Evolutionary conservation across 2,329 filamentous ascomycete genomes (phyloP).

Genomic region (Pseudogymnoascus destructans): DNA sequence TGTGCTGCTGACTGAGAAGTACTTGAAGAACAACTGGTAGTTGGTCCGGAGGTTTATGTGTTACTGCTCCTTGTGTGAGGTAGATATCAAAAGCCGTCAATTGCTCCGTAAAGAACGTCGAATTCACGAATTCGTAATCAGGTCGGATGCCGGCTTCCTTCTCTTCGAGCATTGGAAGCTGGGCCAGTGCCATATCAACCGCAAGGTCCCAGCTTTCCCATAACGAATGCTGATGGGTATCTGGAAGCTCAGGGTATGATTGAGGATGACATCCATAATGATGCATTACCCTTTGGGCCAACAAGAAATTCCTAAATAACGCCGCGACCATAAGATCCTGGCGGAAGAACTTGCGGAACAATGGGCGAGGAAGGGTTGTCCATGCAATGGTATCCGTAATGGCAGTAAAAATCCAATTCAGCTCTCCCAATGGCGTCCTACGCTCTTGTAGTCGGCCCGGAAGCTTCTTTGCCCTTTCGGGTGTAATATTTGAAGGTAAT

Average conservation of each 20-base stretch:
- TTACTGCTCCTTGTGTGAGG: slow-evolving; percentile 67
- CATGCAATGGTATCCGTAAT: slow-evolving; percentile 98
- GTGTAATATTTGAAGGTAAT: slow-evolving; percentile 49
- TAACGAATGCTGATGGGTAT: slow-evolving; percentile 85
- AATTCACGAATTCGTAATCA: slow-evolving; percentile 88
- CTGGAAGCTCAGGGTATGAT: slow-evolving; percentile 80
- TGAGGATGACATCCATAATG: slow-evolving; percentile 93
- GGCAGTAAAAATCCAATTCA: slow-evolving; percentile 99
- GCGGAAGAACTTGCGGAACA: slow-evolving; percentile 94
- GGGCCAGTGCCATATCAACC: slow-evolving; percentile 84
- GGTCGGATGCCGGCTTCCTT: slow-evolving; percentile 49
- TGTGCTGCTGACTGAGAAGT: slow-evolving; percentile 85
- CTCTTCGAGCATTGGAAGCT: slow-evolving; percentile 73
- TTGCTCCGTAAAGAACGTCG: slow-evolving; percentile 92
- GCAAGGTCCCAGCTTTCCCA: slow-evolving; percentile 98
- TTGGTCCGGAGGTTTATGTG: slow-evolving; percentile 82
- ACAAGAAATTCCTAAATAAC: slow-evolving; percentile 86
- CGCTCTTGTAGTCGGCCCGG: slow-evolving; percentile 86
- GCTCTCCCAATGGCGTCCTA: slow-evolving; percentile 81
- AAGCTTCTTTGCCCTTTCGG: slow-evolving; percentile 77
- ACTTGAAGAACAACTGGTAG: slow-evolving; percentile 94
- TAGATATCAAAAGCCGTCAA: slow-evolving; percentile 96
- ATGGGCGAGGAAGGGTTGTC: slow-evolving; percentile 78
- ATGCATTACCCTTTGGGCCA: slow-evolving; percentile 90
- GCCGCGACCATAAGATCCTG: slow-evolving; percentile 99